Conservation (phyloP, 805 yeast species). For the Suhomyces sp. region DNA sequence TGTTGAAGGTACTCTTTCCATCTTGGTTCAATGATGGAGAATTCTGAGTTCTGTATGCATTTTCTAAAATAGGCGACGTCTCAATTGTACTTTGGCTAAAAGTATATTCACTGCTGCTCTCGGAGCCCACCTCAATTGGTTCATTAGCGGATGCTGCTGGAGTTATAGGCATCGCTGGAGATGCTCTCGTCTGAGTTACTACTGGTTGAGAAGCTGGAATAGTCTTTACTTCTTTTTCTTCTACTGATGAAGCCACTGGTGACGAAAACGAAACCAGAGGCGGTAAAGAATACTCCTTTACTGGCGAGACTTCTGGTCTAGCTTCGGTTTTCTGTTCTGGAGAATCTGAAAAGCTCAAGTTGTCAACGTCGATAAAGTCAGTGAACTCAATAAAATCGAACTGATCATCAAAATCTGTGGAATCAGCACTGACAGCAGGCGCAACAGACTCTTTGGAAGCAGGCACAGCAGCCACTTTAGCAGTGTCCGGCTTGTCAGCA, state of each 20-base stretch:
- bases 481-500: background rate
- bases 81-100: conserved; percentile 7
- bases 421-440: background rate
- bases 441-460: background rate
- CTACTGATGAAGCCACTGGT: conserved; percentile 1
- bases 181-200: background rate
- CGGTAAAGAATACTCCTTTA: background rate
- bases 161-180: background rate
- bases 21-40: conserved; percentile 2
- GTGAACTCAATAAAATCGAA: conserved; percentile 41
- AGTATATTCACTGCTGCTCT: background rate
- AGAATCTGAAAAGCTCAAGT: conserved; percentile 29
- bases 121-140: background rate
- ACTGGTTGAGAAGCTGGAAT: background rate
- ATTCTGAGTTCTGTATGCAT: conserved; percentile 11
- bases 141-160: conserved; percentile 1
- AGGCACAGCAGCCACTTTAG: background rate
- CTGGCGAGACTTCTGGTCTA: background rate
- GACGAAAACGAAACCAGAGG: background rate
- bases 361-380: conserved; percentile 40
- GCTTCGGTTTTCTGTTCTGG: conserved; percentile 11
- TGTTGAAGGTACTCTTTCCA: conserved; percentile 13
- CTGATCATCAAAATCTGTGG: background rate
- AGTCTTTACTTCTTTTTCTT: background rate
- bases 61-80: conserved; percentile 21